Evolutionary conservation across 441 rosid species (phyloP).

Genomic region (Eruca vesicaria): DNA sequence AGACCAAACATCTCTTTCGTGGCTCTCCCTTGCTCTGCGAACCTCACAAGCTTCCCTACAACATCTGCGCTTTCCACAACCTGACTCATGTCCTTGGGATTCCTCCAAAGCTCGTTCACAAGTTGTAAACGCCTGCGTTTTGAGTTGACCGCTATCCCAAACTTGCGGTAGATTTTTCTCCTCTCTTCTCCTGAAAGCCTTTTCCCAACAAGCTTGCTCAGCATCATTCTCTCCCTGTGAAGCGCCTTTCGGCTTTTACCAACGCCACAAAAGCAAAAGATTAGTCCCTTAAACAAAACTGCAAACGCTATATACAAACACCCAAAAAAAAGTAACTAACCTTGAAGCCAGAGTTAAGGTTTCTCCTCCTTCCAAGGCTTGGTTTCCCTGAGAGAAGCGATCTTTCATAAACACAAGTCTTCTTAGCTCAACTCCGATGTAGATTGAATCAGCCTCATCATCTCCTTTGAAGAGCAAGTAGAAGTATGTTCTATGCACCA

Average conservation of each 20-base stretch:
- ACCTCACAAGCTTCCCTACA: constrained; percentile 72
- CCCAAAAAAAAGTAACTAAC: constrained; percentile 32
- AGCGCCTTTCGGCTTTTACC: constrained; percentile 57
- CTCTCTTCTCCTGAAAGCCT: constrained; percentile 66
- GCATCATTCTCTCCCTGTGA: constrained; percentile 58
- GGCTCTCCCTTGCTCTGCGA: constrained; percentile 68
- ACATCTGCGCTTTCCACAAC: constrained; percentile 63
- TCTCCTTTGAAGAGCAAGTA: constrained; percentile 78
- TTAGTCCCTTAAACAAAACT: neutral
- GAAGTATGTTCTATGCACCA: constrained; percentile 85
- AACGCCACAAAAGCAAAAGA: neutral
- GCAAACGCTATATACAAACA: neutral
- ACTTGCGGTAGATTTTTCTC: constrained; percentile 52
- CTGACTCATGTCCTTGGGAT: constrained; percentile 50
- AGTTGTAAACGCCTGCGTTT: constrained; percentile 73
- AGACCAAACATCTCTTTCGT: constrained; percentile 83
- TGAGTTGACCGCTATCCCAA: constrained; percentile 64
- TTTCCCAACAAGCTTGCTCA: constrained; percentile 69
- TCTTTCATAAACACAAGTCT: constrained; percentile 75
- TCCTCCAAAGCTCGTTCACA: constrained; percentile 60
- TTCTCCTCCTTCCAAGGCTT: constrained; percentile 42
- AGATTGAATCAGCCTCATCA: constrained; percentile 65
- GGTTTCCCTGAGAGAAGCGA: constrained; percentile 49
- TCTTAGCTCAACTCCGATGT: constrained; percentile 78
- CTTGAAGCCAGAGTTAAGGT: constrained; percentile 57